Evolutionary conservation across 2,329 filamentous ascomycete genomes (phyloP), one percentile per base, ranked within the genome.

Genomic region (Diaporthe ampelina): DNA sequence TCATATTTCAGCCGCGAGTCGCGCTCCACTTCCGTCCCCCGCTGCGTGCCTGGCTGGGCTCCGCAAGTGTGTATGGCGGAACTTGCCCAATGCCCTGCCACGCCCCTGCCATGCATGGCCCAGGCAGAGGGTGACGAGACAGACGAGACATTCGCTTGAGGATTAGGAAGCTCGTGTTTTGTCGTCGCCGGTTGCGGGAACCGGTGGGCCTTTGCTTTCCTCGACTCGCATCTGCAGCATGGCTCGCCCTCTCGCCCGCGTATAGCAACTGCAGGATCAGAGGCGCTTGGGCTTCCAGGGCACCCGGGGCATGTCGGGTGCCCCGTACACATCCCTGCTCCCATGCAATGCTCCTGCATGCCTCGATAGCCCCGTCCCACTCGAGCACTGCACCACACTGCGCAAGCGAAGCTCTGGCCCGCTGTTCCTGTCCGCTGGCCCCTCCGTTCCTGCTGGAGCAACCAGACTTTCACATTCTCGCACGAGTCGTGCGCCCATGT

Each of bases 391-490:
- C 69, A 50, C 37, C 57, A 35, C 57, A 26, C 45, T 54, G 57
- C 57, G 50, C 19, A 63, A 72, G 70, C 70, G 50, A 61, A n/a
- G 45, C 70, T 63, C 45, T 63, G 70, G 57, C 57, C 70, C 70
- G 45, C 57, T 63, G 69, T 72, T 59, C 70, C 69, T 72, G 69
- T 43, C 69, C 57, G 69, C 57, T 72, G 69, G 45, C 58, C 45
- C 57, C 69, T 54, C 29, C 29, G 58, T 54, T 61, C 57, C 32
- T 63, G 57, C 40, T 63, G 37, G 45, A 37, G 19, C 35, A 32
- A 54, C 70, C 57, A 61, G 45, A 45, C 56, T 40, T 61, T 3
- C 57, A 63, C 57, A 21, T 56, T 32, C 57, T 32, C 56, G 43
- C 57, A 35, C 45, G 70, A 72, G 35, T 72, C 32, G 57, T 63